Conservation (phyloP, 169 alveolate species). For the Eimeria necatrix region DNA sequence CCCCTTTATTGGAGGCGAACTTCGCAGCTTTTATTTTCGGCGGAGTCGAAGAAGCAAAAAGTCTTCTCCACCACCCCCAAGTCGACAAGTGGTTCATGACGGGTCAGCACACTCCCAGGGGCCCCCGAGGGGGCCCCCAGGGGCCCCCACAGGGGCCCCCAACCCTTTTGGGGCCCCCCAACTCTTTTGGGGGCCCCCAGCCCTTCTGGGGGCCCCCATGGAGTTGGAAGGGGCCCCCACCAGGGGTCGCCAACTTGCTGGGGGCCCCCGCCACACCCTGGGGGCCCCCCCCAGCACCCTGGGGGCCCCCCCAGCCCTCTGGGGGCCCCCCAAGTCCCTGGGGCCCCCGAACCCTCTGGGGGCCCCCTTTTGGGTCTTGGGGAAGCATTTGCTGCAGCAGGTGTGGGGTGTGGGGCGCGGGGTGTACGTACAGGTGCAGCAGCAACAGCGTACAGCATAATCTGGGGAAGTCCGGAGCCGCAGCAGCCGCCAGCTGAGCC, state of each 20-base stretch:
- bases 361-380: too few species aligned
- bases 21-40: constrained; percentile 46
- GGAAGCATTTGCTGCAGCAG: neutral
- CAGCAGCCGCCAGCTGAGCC: constrained; percentile 53
- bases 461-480: constrained; percentile 66
- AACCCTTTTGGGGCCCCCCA: neutral
- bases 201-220: too few species aligned
- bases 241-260: too few species aligned
- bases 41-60: constrained; percentile 50
- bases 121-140: neutral
- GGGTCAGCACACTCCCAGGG: neutral
- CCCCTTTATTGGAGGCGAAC: constrained; percentile 42
- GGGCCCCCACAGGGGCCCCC: neutral
- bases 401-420: neutral
- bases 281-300: too few species aligned
- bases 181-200: neutral
- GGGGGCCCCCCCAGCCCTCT: too few species aligned
- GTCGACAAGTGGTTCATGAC: constrained; percentile 75
- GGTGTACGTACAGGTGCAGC: constrained; percentile 50
- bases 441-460: constrained; percentile 34
- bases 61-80: constrained; percentile 46
- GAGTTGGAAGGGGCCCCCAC: too few species aligned
- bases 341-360: too few species aligned
- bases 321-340: too few species aligned
- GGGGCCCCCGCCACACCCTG: too few species aligned